These are phyloP conservation scores for Phoma sp. DNA, from an alignment of 2,329 filamentous ascomycete species.

Conservation along the genomic window DNA sequence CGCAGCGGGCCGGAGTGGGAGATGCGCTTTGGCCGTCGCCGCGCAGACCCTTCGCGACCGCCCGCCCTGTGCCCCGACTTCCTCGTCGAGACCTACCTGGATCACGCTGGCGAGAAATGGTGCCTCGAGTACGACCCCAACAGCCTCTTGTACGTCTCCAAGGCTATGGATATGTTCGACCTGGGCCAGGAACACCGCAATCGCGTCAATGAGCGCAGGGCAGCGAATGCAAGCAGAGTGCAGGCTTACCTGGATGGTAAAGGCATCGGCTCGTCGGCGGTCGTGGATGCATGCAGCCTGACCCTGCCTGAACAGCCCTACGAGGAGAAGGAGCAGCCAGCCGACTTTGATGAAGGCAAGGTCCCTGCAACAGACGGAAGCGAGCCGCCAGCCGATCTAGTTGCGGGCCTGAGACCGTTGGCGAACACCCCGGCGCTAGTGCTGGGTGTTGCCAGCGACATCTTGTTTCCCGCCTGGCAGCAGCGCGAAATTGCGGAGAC, in stretches of 20 bases:
- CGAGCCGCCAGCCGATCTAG: conserved; percentile 76
- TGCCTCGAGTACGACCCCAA: conserved; percentile 96
- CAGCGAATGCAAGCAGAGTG: conserved; percentile 65
- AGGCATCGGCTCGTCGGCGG: conserved; percentile 27
- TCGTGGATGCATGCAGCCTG: conserved; percentile 70
- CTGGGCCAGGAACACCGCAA: conserved; percentile 75
- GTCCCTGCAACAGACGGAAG: conserved; percentile 42
- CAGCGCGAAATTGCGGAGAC: conserved; percentile 92
- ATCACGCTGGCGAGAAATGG: conserved; percentile 98
- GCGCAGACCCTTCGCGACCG: conserved; percentile 83
- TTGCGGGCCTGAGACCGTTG: conserved; percentile 73
- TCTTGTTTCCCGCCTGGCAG: conserved; percentile 97
- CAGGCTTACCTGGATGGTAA: conserved; percentile 51
- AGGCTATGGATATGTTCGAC: conserved; percentile 98
- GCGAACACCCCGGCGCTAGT: conserved; percentile 82
- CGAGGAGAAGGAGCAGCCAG: conserved; percentile 73
- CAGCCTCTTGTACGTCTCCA: conserved; percentile 93
- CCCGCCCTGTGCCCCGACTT: conserved; percentile 97
- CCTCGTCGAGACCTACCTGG: conserved; percentile 95
- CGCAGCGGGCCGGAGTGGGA: conserved; percentile 98
- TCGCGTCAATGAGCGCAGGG: conserved; percentile 66
- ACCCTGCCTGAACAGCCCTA: conserved; percentile 85
- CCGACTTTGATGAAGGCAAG: conserved; percentile 35
- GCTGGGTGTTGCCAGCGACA: conserved; percentile 93
- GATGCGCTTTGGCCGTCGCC: conserved; percentile 83